Evolutionary conservation across 1,284 basidiomycete genomes (phyloP).

Genomic region (Retiboletus flavoniger): DNA sequence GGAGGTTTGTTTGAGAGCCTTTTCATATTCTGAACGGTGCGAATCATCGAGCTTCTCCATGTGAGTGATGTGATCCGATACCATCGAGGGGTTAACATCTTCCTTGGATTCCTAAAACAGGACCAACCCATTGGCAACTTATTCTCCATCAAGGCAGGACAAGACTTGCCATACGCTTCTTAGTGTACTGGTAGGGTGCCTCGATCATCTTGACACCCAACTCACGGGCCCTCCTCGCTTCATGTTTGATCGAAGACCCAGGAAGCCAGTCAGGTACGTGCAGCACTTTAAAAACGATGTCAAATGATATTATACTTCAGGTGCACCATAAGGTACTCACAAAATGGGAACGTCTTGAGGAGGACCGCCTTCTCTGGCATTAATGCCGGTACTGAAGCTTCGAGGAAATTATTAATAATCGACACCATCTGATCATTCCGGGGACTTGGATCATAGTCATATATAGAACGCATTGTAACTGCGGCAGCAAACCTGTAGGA

Average conservation of each 20-base stretch:
- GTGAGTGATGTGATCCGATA: conserved; percentile 20
- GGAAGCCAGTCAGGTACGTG: conserved; percentile 26
- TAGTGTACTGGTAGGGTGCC: conserved; percentile 20
- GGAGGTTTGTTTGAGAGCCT: conserved; percentile 20
- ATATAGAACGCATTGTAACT: conserved; percentile 19
- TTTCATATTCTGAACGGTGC: conserved; percentile 15
- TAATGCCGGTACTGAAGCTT: conserved; percentile 6
- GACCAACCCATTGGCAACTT: background rate
- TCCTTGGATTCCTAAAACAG: conserved; percentile 11
- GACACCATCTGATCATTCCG: conserved; percentile 22
- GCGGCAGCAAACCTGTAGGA: conserved; percentile 18
- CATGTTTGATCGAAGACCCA: conserved; percentile 19
- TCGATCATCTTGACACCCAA: conserved; percentile 17
- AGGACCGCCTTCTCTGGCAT: conserved; percentile 14
- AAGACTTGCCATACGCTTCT: conserved; percentile 14
- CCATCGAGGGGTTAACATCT: conserved; percentile 17
- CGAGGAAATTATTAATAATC: conserved; percentile 19
- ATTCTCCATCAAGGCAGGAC: background rate
- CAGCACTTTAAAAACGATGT: conserved; percentile 12
- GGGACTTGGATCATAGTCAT: conserved; percentile 28
- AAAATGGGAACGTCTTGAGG: conserved; percentile 26
- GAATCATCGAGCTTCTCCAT: conserved; percentile 17
- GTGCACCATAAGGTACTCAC: conserved; percentile 7
- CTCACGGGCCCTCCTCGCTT: conserved; percentile 16
- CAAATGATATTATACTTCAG: background rate